A percentile compares a stretch with the other conserved stretches of the same genome.
Conservation (phyloP, 768 basidiomycete species). For the Calocybe cyanea region DNA sequence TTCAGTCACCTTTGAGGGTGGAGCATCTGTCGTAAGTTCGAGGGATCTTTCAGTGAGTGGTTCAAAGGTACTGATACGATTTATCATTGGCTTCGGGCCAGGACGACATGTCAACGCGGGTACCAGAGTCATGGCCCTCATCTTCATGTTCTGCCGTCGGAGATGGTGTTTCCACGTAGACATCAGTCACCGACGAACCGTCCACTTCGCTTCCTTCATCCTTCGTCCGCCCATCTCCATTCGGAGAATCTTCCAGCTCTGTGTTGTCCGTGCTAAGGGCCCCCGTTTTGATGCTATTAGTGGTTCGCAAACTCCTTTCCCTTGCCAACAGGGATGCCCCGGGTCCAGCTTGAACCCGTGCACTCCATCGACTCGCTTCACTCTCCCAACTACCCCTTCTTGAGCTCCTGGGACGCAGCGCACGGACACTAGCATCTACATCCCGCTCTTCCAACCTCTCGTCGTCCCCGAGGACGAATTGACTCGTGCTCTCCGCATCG, state of each 20-base stretch:
- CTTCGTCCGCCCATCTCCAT: conserved; percentile 18
- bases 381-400: conserved; percentile 91
- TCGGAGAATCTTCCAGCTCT: conserved; percentile 10
- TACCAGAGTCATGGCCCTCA: neutral
- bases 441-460: conserved; percentile 66
- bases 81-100: conserved; percentile 5
- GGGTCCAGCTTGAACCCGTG: conserved; percentile 49
- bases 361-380: conserved; percentile 85
- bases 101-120: conserved; percentile 3
- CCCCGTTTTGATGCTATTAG: conserved; percentile 58
- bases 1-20: neutral
- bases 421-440: conserved; percentile 83
- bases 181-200: conserved; percentile 1
- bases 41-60: conserved; percentile 1
- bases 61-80: conserved; percentile 12
- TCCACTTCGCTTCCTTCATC: neutral
- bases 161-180: conserved; percentile 8
- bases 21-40: conserved; percentile 3
- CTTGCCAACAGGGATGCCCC: conserved; percentile 43
- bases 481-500: conserved; percentile 67
- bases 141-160: conserved; percentile 1
- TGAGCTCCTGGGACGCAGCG: conserved; percentile 82
- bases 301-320: conserved; percentile 59
- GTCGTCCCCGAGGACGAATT: conserved; percentile 64
- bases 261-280: conserved; percentile 48